A percentile compares a stretch with the other conserved stretches of the same genome.
Evolutionary conservation across 139 green algal genomes (phyloP).

Genomic region (Tetraselmis chui): DNA sequence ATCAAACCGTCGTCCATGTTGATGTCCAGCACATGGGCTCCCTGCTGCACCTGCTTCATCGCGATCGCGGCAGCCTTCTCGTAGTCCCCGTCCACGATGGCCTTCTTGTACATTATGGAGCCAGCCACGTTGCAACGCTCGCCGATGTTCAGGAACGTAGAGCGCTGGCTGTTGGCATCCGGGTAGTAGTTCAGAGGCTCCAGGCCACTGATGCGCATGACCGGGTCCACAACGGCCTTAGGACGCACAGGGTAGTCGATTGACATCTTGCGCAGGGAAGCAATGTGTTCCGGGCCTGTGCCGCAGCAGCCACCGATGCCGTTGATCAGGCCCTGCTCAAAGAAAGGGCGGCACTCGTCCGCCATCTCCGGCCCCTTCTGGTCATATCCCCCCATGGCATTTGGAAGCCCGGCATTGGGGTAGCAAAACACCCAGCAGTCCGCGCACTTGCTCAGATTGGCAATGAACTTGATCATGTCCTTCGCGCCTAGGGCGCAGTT

Average conservation of each 20-base stretch:
- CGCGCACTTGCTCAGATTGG: constrained; percentile 77
- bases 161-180: constrained; percentile 59
- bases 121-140: constrained; percentile 98
- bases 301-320: constrained; percentile 94
- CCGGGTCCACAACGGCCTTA: constrained; percentile 36
- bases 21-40: constrained; percentile 93
- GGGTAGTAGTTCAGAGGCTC: constrained; percentile 92
- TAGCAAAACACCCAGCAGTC: constrained; percentile 97
- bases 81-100: constrained; percentile 87
- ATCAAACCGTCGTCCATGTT: constrained; percentile 99
- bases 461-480: constrained; percentile 93
- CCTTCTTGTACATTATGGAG: constrained; percentile 94
- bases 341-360: constrained; percentile 90
- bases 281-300: constrained; percentile 85
- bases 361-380: constrained; percentile 90
- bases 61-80: constrained; percentile 92
- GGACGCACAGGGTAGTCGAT: constrained; percentile 55
- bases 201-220: constrained; percentile 87
- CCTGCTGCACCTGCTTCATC: constrained; percentile 76
- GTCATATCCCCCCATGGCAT: constrained; percentile 98
- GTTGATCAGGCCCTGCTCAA: constrained; percentile 83
- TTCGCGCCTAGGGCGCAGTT: constrained; percentile 94
- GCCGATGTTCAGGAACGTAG: constrained; percentile 91
- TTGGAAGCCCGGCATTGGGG: constrained; percentile 95
- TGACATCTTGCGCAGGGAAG: constrained; percentile 62